Conservation (phyloP, 1,284 basidiomycete genomes). For the Trametes sp. region DNA sequence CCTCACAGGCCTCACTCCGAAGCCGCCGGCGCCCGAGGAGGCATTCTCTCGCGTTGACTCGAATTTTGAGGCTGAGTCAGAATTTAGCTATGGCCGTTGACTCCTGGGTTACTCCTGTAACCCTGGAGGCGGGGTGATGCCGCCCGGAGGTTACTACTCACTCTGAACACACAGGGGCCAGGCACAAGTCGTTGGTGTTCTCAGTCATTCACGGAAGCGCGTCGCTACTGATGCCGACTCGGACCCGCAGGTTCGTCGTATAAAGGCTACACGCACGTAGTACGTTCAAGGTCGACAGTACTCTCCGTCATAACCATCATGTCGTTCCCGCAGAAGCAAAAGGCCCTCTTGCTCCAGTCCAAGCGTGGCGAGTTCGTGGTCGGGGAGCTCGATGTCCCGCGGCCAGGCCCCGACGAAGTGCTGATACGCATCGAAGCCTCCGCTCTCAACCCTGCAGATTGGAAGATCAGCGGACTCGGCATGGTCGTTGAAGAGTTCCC, state of each 20-base stretch:
- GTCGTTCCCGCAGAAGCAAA: constrained; percentile 26
- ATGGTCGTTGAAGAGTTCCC: constrained; percentile 41
- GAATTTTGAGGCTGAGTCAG: too few species aligned
- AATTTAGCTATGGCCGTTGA: too few species aligned
- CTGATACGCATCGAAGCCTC: constrained; percentile 39
- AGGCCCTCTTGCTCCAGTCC: constrained; percentile 37
- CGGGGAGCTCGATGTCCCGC: constrained; percentile 30
- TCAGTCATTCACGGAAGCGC: too few species aligned
- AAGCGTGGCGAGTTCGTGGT: constrained; percentile 33
- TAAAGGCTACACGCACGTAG: not conserved
- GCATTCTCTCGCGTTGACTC: too few species aligned
- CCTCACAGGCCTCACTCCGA: too few species aligned
- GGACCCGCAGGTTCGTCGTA: too few species aligned
- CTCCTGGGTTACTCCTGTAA: too few species aligned
- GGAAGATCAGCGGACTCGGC: constrained; percentile 44
- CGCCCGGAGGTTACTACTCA: not conserved
- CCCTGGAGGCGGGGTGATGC: not conserved
- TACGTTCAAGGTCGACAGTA: too few species aligned
- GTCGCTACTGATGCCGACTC: too few species aligned
- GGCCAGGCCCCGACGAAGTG: constrained; percentile 49
- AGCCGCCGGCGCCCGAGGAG: not conserved
- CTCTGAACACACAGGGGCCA: too few species aligned
- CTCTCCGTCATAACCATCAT: too few species aligned
- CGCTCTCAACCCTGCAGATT: constrained; percentile 46
- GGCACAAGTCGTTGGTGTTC: too few species aligned